Conservation (phyloP, 2,329 filamentous ascomycete species). For the Trichoderma citrinoviride region DNA sequence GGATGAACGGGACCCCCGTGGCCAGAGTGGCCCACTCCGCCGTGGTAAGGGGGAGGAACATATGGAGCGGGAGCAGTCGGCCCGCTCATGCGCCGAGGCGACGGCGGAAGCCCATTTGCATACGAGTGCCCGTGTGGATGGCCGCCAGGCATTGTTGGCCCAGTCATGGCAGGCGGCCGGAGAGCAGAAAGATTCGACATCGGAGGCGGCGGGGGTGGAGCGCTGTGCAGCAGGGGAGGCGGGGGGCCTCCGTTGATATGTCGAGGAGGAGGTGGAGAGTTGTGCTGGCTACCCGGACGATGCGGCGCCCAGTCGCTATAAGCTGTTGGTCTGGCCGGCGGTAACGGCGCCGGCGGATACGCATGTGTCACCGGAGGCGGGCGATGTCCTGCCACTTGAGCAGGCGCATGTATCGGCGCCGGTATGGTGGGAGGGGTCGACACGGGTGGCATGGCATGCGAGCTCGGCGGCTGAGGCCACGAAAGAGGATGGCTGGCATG, state of each 20-base stretch:
- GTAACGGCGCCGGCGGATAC: slow-evolving; percentile 31
- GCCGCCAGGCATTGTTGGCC: slow-evolving; percentile 38
- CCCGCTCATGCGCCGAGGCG: slow-evolving; percentile 47
- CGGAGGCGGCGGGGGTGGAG: slow-evolving; percentile 26
- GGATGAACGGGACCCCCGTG: slow-evolving; percentile 25
- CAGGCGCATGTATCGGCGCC: slow-evolving; percentile 24
- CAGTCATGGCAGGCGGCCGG: slow-evolving; percentile 48
- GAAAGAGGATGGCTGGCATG: slow-evolving; percentile 25
- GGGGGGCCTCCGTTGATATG: slow-evolving; percentile 50
- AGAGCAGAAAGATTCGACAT: slow-evolving; percentile 44
- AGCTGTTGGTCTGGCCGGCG: slow-evolving; percentile 27
- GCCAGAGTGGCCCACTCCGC: slow-evolving; percentile 28
- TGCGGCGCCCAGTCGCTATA: slow-evolving; percentile 47
- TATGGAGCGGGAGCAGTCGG: slow-evolving; percentile 45
- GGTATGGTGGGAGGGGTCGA: slow-evolving; percentile 22
- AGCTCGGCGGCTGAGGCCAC: slow-evolving; percentile 29
- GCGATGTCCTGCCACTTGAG: slow-evolving; percentile 32
- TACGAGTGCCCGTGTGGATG: slow-evolving; percentile 41
- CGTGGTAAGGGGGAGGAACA: slow-evolving; percentile 37
- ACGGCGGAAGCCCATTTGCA: slow-evolving; percentile 47
- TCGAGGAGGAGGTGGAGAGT: slow-evolving; percentile 45
- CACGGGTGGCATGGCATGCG: slow-evolving; percentile 24
- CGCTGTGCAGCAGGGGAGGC: slow-evolving; percentile 35
- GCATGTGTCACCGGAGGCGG: slow-evolving; percentile 30
- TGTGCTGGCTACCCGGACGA: slow-evolving; percentile 49